Evolutionary conservation across 805 yeast species (phyloP), one percentile per base, ranked within the genome.

Genomic region (Grigorovia jiainica): DNA sequence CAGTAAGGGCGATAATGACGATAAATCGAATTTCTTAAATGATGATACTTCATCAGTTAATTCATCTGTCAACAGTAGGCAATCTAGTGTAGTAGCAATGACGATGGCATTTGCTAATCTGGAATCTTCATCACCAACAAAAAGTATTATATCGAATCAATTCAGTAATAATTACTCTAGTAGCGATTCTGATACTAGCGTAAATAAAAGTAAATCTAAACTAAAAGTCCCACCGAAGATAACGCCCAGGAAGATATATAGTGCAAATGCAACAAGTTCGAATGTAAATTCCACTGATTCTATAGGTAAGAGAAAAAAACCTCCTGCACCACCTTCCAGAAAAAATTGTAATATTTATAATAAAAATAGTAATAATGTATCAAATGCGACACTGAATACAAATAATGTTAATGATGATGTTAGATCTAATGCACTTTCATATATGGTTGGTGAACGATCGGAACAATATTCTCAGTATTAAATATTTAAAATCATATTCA

Each of bases 271-370:
- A 1, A 60, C 64, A 3, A 61, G 62, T 4, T 61, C 68, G 11
- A 53, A 68, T 41, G 64, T 58, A 33, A 10, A 16, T 9, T 66
- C 71, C 1, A 54, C 60, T 10, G 64, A 64, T 19, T 64, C 70
- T 4, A 39, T 66, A 10, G 58, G 55, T 17, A 60, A 59, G 16
- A 61, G 65, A 16, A 54, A 50, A 18, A 56, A 48, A 36, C 50
- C 49, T 13, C 68, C 68, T n/a, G 57, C 57, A 1, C 63, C 64
- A 4, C 63, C 64, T 5, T 61, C 68, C 9, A 52, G 69, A 42
- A 64, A 59, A 33, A 10, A 13, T 9, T 27, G 34, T 34, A 19
- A 27, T 10, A 15, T n/a, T 36, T 16, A 5, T 20, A 20, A 34
- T 17, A 24, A 17, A 16, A 18, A 5, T 10, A 17, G 15, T 13